These are phyloP conservation scores for Polytolypa hystricis DNA, from an alignment of 2,329 filamentous ascomycete genomes.

Conservation along the genomic window DNA sequence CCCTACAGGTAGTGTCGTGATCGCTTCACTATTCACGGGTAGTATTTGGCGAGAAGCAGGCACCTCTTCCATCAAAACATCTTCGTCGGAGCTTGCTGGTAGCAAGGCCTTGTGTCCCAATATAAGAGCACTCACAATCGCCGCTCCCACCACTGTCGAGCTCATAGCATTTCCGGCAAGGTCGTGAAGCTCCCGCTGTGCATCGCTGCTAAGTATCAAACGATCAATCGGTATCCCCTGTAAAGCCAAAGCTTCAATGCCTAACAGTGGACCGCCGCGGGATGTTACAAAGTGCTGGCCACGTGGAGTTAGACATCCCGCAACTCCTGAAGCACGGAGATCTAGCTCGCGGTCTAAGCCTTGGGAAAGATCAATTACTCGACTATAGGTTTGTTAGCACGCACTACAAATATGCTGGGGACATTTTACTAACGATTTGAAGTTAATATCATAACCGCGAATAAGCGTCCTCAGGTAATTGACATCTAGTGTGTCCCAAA, in stretches of 20 bases:
- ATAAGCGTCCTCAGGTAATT: constrained; percentile 41
- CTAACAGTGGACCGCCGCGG: constrained; percentile 49
- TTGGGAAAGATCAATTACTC: constrained; percentile 55
- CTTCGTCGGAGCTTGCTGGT: constrained; percentile 7
- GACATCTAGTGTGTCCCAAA: constrained; percentile 57
- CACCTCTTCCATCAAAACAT: not conserved
- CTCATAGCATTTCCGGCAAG: constrained; percentile 74
- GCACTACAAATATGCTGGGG: constrained; percentile 1
- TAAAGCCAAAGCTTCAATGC: constrained; percentile 51
- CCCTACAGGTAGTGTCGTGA: constrained; percentile 12
- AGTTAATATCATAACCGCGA: constrained; percentile 45
- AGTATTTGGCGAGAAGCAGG: not conserved
- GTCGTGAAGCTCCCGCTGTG: constrained; percentile 51
- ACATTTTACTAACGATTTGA: constrained; percentile 41
- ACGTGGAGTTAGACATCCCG: constrained; percentile 56
- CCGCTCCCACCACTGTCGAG: constrained; percentile 56
- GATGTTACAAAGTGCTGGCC: constrained; percentile 52
- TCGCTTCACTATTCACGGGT: constrained; percentile 7
- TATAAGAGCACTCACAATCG: constrained; percentile 50
- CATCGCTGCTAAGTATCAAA: constrained; percentile 54
- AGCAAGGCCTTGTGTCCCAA: constrained; percentile 22
- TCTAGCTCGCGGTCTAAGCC: constrained; percentile 54
- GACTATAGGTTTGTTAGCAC: constrained; percentile 15
- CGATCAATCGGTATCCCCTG: constrained; percentile 58
- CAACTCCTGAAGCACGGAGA: constrained; percentile 42